Percentiles rank a stretch among this genome's conserved stretches.
Evolutionary conservation across 2,329 filamentous ascomycete genomes (phyloP).

Genomic region (Fusarium sp.): DNA sequence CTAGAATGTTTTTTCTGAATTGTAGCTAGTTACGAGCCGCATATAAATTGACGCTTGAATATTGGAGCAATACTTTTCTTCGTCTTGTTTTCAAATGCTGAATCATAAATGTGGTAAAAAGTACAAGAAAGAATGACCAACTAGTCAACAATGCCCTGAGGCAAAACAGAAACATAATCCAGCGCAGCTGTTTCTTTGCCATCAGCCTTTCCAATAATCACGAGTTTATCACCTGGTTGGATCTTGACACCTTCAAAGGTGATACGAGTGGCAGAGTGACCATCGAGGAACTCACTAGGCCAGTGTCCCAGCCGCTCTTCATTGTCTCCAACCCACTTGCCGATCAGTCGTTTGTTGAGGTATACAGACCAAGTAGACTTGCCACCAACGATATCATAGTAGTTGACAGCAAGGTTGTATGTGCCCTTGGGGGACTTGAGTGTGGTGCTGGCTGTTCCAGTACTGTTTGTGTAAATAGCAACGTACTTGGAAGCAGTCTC

Average conservation of each 20-base stretch:
- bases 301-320: constrained; percentile 68
- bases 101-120: background rate
- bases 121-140: background rate
- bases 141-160: constrained; percentile 43
- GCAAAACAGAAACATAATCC: constrained; percentile 73
- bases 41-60: background rate
- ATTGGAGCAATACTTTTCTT: background rate
- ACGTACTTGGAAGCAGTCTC: constrained; percentile 62
- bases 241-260: constrained; percentile 64
- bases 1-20: background rate
- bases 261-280: constrained; percentile 70
- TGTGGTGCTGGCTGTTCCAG: constrained; percentile 5
- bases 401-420: constrained; percentile 73
- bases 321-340: constrained; percentile 67
- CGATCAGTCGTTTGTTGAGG: constrained; percentile 62
- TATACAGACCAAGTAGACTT: constrained; percentile 64
- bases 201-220: constrained; percentile 65
- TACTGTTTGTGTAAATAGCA: constrained; percentile 8
- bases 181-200: constrained; percentile 71
- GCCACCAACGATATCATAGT: constrained; percentile 71
- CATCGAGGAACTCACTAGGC: constrained; percentile 67
- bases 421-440: constrained; percentile 47
- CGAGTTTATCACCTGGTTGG: constrained; percentile 60
- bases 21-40: background rate
- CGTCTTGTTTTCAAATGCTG: fast-evolving